Base-by-base conservation (phyloP, 257 asterid species). In the Solanum tarijense region DNA sequence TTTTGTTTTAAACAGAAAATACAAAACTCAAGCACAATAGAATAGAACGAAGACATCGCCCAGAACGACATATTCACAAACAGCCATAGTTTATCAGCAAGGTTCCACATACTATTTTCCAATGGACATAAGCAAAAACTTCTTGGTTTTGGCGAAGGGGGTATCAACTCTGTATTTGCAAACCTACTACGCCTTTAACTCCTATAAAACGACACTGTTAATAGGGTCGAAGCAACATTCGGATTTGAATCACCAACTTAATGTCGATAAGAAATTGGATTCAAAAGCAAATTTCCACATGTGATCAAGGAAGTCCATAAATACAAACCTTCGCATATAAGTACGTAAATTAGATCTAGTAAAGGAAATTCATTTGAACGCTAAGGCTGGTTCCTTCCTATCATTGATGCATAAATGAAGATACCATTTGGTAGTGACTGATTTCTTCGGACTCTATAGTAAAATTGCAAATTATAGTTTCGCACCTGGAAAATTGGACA, bases 401-500 rank as follows among this genome's bases (percentile, higher is more conserved):
- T 43, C 39, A 43, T 16, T 46, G 85, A 79, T 2, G 85, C 68
- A 31, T 81, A 48, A 48, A 29, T 48, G 41, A 48, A 46, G 43
- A 48, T 48, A 81, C 85, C 43, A 18, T 20, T 18, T 16, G 29
- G 41, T 46, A 81, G 0, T 3, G 69, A 48, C 7, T 27, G 68
- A 81, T 31, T 3, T 34, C 16, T 35, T 36, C 75, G 2, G 27
- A 58, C 66, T 20, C 25, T 58, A 20, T 0, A 52, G 1, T 43
- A 46, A 16, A 2, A 1, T 29, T 9, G 31, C 86, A 31, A 6
- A 82, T 10, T 52, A 48, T 27, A 62, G 52, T 23, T 73, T 32
- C 34, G n/a, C 90, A 95, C 99, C 98, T 93, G 98, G 98, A 88
- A 96, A 95, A 71, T 89, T 92, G 38, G 96, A 52, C 23, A 96